Conservation (phyloP, 352 stramenopile genomes). For the Pythium volutum region DNA sequence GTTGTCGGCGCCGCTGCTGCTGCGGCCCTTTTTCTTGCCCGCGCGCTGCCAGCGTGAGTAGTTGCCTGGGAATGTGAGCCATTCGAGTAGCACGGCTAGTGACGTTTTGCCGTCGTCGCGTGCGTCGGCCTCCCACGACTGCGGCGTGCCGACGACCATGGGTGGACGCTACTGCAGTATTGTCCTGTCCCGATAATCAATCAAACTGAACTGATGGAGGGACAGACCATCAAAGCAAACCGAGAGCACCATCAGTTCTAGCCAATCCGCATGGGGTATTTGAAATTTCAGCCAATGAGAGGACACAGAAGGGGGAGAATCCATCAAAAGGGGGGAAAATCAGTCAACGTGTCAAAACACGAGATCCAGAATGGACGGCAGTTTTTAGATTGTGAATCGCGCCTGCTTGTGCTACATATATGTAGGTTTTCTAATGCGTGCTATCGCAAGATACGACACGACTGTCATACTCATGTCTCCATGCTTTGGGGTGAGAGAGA, state of each 20-base stretch:
- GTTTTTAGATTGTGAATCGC: too few relatives aligned
- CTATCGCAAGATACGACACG: too few relatives aligned
- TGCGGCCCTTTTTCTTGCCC: background rate
- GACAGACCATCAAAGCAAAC: background rate
- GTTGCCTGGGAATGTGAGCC: conserved; percentile 35
- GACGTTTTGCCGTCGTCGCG: conserved; percentile 34
- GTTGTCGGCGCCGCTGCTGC: background rate
- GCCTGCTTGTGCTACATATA: too few relatives aligned
- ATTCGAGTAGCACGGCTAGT: conserved; percentile 49
- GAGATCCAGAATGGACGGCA: too few relatives aligned
- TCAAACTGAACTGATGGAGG: background rate
- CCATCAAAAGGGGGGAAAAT: background rate
- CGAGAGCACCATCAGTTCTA: background rate
- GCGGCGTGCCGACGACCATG: background rate
- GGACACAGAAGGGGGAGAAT: background rate
- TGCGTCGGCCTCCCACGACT: conserved; percentile 6
- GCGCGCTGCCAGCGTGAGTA: conserved; percentile 37
- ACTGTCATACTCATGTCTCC: too few relatives aligned
- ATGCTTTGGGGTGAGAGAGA: background rate
- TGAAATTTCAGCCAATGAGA: background rate
- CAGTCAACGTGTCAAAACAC: background rate
- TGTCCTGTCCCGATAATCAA: background rate
- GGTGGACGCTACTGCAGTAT: too few relatives aligned
- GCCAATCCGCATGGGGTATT: background rate
- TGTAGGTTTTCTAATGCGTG: too few relatives aligned